Evolutionary conservation across 2,329 filamentous ascomycete genomes (phyloP), one percentile per base, ranked within the genome.

Genomic region (Curvularia sp.): DNA sequence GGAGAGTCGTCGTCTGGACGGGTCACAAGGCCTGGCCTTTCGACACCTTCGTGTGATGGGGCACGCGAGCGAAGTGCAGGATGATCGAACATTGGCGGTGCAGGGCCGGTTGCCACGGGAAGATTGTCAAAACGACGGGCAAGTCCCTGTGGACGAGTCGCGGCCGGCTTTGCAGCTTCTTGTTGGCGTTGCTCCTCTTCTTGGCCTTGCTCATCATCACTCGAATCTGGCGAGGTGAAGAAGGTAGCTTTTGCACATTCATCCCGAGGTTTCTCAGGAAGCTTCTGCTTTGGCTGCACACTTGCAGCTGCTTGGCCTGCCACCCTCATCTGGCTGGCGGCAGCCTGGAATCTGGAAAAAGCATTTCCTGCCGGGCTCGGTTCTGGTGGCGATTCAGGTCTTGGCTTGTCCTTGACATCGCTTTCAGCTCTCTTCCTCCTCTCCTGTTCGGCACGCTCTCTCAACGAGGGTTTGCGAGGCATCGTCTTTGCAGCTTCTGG

Each of bases 1-100:
- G 93, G 93, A 0, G 93, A 96, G 69, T 96, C 92, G 20, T 79
- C 53, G 2, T 69, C 62, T 7, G 42, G 49, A 13, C 59, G 55
- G 54, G 26, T 41, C 18, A 46, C 55, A 47, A 54, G 31, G 30
- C 24, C 46, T 50, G 49, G 53, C 61, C 64, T 64, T 33, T 61
- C 53, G 8, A 50, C 49, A 1, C 64, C 55, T 26, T 61, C 61
- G 13, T 58, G 43, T n/a, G 73, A 74, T 28, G 67, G 66, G 42
- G 62, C 70, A 28, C 69, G 71, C 41, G 75, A 75, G 31, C 75
- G 71, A 31, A 77, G 59, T 31, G 75, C 75, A 18, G 75, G 75
- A 62, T 77, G 75, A 18, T 77, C 75, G 20, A 73, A 64, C 38
- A 76, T 71, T 4, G 75, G 60, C 38, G 75, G 75, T 7, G 74